Evolutionary conservation across 2,329 filamentous ascomycete species (phyloP).

Genomic region (Alternaria dauci): DNA sequence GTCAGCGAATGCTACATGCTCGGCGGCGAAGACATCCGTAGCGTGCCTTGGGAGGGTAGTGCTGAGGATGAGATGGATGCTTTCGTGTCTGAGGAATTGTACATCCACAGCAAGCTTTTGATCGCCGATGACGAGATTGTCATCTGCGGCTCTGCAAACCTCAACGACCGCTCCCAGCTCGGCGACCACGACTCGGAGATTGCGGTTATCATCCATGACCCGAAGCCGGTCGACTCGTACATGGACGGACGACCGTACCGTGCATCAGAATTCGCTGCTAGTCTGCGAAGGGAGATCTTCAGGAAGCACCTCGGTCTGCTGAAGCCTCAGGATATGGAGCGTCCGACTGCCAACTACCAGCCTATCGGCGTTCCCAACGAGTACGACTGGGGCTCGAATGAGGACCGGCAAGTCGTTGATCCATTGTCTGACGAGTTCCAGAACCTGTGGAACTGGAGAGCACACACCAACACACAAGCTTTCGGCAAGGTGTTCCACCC

Average conservation of each 20-base stretch:
- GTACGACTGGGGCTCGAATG: conserved; percentile 58
- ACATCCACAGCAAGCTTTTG: conserved; percentile 73
- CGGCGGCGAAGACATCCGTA: conserved; percentile 72
- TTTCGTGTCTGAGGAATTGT: conserved; percentile 70
- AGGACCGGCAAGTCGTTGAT: conserved; percentile 71
- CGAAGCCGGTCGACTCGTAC: conserved; percentile 70
- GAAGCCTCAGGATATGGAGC: conserved; percentile 73
- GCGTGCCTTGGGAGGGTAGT: conserved; percentile 66
- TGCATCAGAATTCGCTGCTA: conserved; percentile 79
- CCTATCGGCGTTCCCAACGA: conserved; percentile 65
- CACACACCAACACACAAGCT: conserved; percentile 78
- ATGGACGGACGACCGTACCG: conserved; percentile 78
- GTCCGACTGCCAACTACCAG: conserved; percentile 64
- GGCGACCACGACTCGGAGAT: conserved; percentile 88
- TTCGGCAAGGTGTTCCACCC: conserved; percentile 84
- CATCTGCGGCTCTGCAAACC: conserved; percentile 79
- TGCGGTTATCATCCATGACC: conserved; percentile 86
- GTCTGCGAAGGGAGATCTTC: conserved; percentile 84
- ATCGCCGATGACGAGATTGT: conserved; percentile 84
- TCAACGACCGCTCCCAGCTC: conserved; percentile 78
- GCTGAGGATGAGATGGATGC: conserved; percentile 66
- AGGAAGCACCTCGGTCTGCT: conserved; percentile 90
- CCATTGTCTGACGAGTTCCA: conserved; percentile 74
- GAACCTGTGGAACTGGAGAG: conserved; percentile 75
- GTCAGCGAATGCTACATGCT: conserved; percentile 87